phyloP scores from a whole-genome alignment of 2,329 filamentous ascomycete species.

The Stagonosporopsis chrysanthemi region DNA sequence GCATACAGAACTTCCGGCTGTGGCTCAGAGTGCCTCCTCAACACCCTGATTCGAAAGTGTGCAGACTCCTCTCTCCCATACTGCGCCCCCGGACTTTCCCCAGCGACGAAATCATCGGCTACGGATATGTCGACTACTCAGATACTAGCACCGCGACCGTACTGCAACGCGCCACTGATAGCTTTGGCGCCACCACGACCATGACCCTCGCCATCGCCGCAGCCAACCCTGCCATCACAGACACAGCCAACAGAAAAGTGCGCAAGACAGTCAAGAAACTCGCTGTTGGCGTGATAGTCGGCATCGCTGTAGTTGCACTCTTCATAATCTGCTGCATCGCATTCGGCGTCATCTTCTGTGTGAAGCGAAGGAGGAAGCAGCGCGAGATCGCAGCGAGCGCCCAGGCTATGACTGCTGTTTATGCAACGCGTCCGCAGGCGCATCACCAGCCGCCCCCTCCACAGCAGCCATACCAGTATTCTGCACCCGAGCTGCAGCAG shows the following conservation, averaged over 20 bases:
- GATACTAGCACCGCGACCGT: constrained; percentile 27
- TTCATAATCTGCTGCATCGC: constrained; percentile 26
- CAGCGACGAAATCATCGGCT: constrained; percentile 27
- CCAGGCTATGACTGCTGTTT: constrained; percentile 24
- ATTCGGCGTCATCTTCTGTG: constrained; percentile 28
- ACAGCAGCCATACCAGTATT: constrained; percentile 14
- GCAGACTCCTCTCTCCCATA: constrained; percentile 26
- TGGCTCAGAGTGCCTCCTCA: constrained; percentile 24
- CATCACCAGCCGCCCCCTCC: constrained; percentile 18
- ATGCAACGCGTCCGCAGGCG: constrained; percentile 25
- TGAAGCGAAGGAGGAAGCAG: constrained; percentile 32
- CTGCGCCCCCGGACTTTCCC: constrained; percentile 43
- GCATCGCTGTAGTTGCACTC: constrained; percentile 30
- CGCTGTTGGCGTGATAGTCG: constrained; percentile 29
- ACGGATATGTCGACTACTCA: constrained; percentile 29
- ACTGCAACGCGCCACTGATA: constrained; percentile 24
- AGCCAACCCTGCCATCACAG: constrained; percentile 22
- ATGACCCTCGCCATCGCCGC: constrained; percentile 28
- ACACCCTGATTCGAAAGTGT: constrained; percentile 38
- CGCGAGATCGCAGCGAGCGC: constrained; percentile 27
- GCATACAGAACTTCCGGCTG: constrained; percentile 25
- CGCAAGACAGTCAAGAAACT: constrained; percentile 25
- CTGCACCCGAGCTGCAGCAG: constrained; percentile 10
- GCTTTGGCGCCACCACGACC: constrained; percentile 21
- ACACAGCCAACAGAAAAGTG: background rate